Evolutionary conservation across 2,329 filamentous ascomycete genomes (phyloP), one percentile per base, ranked within the genome.

Genomic region (Epichloe amarillans): DNA sequence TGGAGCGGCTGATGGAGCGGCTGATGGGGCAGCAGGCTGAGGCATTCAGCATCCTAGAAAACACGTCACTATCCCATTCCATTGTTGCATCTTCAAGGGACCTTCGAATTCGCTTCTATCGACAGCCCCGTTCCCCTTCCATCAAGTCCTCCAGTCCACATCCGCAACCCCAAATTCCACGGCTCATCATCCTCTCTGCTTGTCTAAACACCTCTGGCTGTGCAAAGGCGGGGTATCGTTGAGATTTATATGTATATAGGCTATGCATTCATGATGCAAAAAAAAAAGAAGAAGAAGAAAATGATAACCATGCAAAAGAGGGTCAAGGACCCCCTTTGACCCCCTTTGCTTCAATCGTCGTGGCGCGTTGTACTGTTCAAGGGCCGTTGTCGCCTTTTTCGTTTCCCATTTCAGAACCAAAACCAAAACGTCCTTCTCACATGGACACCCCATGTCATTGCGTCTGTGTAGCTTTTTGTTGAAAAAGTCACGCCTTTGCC

Each of bases 171-270:
- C 14, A 21, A 1, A 21, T 41, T 41, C 42, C 26, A 35, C n/a
- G 44, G n/a, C 33, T 47, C 42, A 2, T 19, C 23, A n/a, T 44
- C 46, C 43, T 46, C 49, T 49, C 17, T 49, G 37, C 42, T 47
- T 51, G 50, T 57, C 58, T 58, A 50, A 49, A 39, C 36, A 50
- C 51, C 47, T 51, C 38, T 49, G 51, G 52, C 50, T 52, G 52
- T 55, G 54, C 57, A 53, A 48, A 58, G 54, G 58, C 63, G 63
- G 64, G 64, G 64, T 67, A 66, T 67, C 64, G 64, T 67, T 67
- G 64, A 67, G 64, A 67, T 67, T 59, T 65, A 61, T 58, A 62
- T 66, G 64, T 63, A 65, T 62, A 66, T 65, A 60, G 56, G 30
- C 43, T 57, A 64, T 64, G 62, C 62, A 64, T 61, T 56, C 58